Percentiles rank a stretch among this genome's conserved stretches.
Conservation (phyloP, 2,329 filamentous ascomycete species). For the Aspergillus sclerotialis region DNA sequence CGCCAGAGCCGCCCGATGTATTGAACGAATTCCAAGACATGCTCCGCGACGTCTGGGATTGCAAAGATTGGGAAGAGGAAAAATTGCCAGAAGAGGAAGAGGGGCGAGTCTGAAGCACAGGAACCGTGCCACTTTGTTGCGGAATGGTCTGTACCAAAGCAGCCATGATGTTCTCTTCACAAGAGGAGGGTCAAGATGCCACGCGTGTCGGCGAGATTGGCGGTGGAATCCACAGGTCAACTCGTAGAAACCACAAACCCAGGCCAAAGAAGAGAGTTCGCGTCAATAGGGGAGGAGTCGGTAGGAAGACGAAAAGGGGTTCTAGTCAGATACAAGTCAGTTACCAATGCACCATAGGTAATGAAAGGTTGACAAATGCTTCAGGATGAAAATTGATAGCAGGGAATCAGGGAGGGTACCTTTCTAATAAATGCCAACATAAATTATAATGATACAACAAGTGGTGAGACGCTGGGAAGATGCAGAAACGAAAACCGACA, state of each 20-base stretch:
- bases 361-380: conserved; percentile 6
- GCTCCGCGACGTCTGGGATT: conserved; percentile 33
- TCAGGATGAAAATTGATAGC: not conserved
- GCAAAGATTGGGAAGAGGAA: conserved; percentile 23
- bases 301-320: conserved; percentile 9
- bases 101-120: conserved; percentile 69
- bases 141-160: conserved; percentile 76
- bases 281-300: conserved; percentile 5
- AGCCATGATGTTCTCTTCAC: conserved; percentile 58
- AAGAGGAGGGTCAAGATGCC: too few species aligned
- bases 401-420: conserved; percentile 17
- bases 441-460: conserved; percentile 27
- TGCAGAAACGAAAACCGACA: conserved; percentile 18
- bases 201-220: too few species aligned
- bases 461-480: conserved; percentile 15
- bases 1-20: conserved; percentile 31
- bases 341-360: conserved; percentile 6
- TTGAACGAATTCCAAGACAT: conserved; percentile 39
- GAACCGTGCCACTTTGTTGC: conserved; percentile 65
- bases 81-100: conserved; percentile 58
- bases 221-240: not conserved
- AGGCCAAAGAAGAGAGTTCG: conserved; percentile 2
- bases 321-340: too few species aligned
- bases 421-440: conserved; percentile 22
- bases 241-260: not conserved